Base-by-base conservation (phyloP, 768 basidiomycete genomes). In the Trametes villosa region DNA sequence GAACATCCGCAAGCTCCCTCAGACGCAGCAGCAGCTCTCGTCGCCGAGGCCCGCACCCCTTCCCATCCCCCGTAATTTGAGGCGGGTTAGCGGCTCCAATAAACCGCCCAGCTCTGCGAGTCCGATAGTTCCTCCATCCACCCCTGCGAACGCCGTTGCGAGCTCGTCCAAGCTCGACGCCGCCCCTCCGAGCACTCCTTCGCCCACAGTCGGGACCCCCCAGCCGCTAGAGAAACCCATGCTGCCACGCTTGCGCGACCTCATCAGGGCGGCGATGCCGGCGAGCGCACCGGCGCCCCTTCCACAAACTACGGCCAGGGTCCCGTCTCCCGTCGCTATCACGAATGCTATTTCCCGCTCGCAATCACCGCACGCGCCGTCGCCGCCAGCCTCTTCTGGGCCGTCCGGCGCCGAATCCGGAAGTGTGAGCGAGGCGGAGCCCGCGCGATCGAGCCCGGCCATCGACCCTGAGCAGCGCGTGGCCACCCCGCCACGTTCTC, bases 181-280 rank as follows among this genome's bases (percentile, higher is more conserved):
- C 4, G 27, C 22, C 7, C 3, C n/a, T 20, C 22, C 33, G 48
- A 26, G 33, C 12, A 13, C 50, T 26, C 33, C 34, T 12, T 9
- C 20, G 34, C 17, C 48, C 13, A 20, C 31, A 13, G 11, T 50
- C 17, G 8, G 18, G n/a, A 12, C 17, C 15, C 13, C 45, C 24
- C 22, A 34, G 20, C 7, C 18, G 20, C 46, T 9, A 27, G 34
- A 17, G 17, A 57, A 33, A 30, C 56, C 38, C 6, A 57, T 49
- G 29, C 27, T 57, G 20, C 56, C 56, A 22, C 56, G 56, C n/a
- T 40, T 31, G 7, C 47, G 56, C 13, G 56, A 57, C 30, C 27
- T 57, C 18, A 57, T 38, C 11, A 50, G 29, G 18, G 31, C 45
- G 9, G 13, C 27, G 11, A 26, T 30, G 22, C 9, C 33, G 3